These are phyloP conservation scores for Solanum pimpinellifolium DNA, from an alignment of 257 asterid genomes.

Conservation along the genomic window DNA sequence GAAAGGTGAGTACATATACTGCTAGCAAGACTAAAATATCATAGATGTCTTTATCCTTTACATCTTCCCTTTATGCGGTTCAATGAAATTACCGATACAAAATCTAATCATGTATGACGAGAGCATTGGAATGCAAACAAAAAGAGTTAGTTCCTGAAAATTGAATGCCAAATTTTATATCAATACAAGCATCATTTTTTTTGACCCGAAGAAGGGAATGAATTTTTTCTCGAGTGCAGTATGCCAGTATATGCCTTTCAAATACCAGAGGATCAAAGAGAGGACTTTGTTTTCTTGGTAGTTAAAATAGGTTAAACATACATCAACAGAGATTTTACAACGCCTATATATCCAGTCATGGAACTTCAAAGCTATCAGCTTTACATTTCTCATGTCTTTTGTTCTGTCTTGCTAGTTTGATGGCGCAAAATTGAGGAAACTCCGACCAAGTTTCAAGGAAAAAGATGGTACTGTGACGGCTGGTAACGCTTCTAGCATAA, in stretches of 20 bases:
- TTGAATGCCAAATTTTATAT: neutral
- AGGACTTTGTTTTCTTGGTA: neutral
- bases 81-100: neutral
- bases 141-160: neutral
- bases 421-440: conserved; percentile 85
- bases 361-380: neutral
- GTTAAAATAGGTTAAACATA: neutral
- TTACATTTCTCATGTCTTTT: neutral
- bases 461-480: conserved; percentile 94
- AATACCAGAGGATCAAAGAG: neutral
- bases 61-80: neutral
- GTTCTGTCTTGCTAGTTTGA: conserved; percentile 55
- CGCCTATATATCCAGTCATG: neutral
- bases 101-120: neutral
- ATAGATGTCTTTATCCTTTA: neutral
- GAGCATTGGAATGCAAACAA: neutral
- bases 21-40: neutral
- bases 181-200: neutral
- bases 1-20: conserved; percentile 52
- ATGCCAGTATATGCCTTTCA: neutral
- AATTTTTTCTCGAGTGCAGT: neutral
- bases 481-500: conserved; percentile 97
- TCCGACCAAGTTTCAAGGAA: conserved; percentile 96
- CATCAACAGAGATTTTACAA: neutral
- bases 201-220: neutral